Evolutionary conservation across 371 early-diverging fungal species (phyloP), one percentile per base, ranked within the genome.

Genomic region (Mortierella sp.): DNA sequence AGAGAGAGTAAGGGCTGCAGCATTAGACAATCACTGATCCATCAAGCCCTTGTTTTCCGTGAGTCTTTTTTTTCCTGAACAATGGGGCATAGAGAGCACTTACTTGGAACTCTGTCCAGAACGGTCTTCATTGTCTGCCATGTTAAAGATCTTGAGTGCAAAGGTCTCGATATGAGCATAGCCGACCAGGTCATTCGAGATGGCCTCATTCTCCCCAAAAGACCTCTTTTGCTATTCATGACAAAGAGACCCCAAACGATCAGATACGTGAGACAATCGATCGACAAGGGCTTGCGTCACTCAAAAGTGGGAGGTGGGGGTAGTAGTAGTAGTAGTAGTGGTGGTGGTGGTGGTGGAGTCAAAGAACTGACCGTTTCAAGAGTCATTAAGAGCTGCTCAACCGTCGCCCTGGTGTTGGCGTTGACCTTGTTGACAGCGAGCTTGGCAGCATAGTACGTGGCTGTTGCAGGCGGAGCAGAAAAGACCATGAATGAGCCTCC

Each of bases 101-200:
- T 86, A 89, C 91, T 90, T 93, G 48, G 83, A 80, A 0, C 91
- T 90, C 51, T 86, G 85, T 7, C 92, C 94, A 16, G 83, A 82
- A 0, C 95, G 83, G 80, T 98, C 98, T 71, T 97, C 97, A 46
- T 92, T 90, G 65, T 98, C 99, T 0, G 98, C 97, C 57, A 86
- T 90, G 22, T 84, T 63, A 74, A 98, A 98, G n/a, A 98, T 88
- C 64, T 89, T 89, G 16, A 97, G 78, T 0, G 94, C 96, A 86
- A 98, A 97, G 69, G 89, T 88, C 39, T 93, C 92, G 24, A 96
- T 81, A 48, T 97, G 92, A n/a, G 91, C 92, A 48, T 88, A 86
- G 0, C 92, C 97, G 1, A 91, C 91, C 0, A 84, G 49, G 52
- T 98, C 94, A 65, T 94, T 87, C 0, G 85, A 83, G 55, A 98